phyloP scores from a whole-genome alignment of 192 early-diverging fungal species.

The Backusella westeae region DNA sequence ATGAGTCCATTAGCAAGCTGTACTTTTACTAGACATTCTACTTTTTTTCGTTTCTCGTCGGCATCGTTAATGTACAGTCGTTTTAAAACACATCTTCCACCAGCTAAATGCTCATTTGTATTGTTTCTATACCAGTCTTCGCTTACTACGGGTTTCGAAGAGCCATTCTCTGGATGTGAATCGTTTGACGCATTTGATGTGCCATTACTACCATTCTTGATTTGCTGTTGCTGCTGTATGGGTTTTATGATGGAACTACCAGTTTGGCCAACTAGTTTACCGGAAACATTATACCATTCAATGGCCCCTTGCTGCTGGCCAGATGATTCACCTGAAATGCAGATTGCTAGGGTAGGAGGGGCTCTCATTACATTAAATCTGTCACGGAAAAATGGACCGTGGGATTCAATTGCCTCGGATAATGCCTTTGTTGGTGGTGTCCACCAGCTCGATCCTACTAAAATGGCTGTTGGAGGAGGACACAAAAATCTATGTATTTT shows the following conservation, averaged over 20 bases:
- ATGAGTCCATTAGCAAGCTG: slow-evolving; percentile 59
- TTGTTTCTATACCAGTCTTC: slow-evolving; percentile 12
- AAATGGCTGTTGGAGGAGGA: slow-evolving; percentile 75
- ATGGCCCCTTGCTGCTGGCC: slow-evolving; percentile 47
- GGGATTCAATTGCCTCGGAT: background rate
- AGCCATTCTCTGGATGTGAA: background rate
- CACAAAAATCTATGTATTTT: slow-evolving; percentile 61
- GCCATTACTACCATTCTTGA: background rate
- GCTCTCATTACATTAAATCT: background rate
- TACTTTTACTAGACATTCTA: slow-evolving; percentile 71
- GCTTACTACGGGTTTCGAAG: background rate
- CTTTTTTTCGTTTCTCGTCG: slow-evolving; percentile 77
- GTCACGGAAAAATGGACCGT: background rate
- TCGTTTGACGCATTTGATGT: background rate
- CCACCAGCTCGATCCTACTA: slow-evolving; percentile 70
- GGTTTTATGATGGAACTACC: slow-evolving; percentile 20
- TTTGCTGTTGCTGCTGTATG: background rate
- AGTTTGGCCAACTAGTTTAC: slow-evolving; percentile 43
- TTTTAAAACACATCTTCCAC: slow-evolving; percentile 63
- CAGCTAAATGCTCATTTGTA: slow-evolving; percentile 3
- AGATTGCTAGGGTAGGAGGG: slow-evolving; percentile 48
- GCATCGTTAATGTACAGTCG: slow-evolving; percentile 83
- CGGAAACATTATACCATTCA: slow-evolving; percentile 47
- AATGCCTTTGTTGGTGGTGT: background rate
- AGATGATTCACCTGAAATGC: slow-evolving; percentile 52